Base-by-base conservation (phyloP, 1,284 basidiomycete genomes). In the Trametes polyzona region DNA sequence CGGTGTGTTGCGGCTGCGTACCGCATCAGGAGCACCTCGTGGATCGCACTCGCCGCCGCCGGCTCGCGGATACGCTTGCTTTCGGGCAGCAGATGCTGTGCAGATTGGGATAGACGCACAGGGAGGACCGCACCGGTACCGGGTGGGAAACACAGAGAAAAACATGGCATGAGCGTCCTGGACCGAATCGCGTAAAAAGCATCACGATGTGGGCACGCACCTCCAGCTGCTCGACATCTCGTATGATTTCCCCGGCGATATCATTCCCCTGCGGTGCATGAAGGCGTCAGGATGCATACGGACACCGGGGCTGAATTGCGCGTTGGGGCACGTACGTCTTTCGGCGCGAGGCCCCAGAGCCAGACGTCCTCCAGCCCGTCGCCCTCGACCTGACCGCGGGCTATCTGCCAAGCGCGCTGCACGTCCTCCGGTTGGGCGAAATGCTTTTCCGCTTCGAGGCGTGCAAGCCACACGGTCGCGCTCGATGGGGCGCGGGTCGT, bases 381-480 rank as follows among this genome's bases (percentile, higher is more conserved):
- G 50, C 73, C 74, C 35, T 60, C 58, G 36, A 79, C 77, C 4
- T 62, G 64, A 8, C 62, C 63, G 47, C 81, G 71, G 19, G 82
- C 82, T 58, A 77, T 74, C 35, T 61, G 64, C 81, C 80, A 83
- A 17, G 70, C 71, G 26, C 64, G 63, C 17, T 66, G 50, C 32
- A 69, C 65, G 32, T 55, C 55, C 16, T 44, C 50, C 14, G 40
- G 33, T 46, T 74, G 70, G 17, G 59, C 69, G 48, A 74, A 73
- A 17, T 59, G 61, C 35, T 68, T 66, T 65, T 85, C 82, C 5
- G 75, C 77, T 23, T 74, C 74, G 9, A 87, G 73, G 21, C 83
- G 74, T 19, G 78, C 78, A 17, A 86, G 67, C 85, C 86, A 87
- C 17, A 87, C 73, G 29, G 60, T 57, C 23, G 76, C 69, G 48